These are phyloP conservation scores for Glycine latifolia DNA, from an alignment of 306 rosid genomes.

Conservation along the genomic window DNA sequence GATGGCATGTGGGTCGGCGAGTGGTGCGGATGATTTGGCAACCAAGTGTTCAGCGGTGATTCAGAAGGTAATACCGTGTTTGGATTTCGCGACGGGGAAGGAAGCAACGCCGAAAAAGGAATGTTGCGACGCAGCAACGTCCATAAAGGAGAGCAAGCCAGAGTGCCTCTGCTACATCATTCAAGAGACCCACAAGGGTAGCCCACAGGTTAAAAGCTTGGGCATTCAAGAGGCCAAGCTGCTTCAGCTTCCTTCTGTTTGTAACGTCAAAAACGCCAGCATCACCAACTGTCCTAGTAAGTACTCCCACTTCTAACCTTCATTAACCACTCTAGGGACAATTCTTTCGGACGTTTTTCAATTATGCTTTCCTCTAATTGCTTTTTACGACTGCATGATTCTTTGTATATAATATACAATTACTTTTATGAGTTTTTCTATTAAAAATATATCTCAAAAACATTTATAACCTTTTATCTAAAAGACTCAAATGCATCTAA, in stretches of 20 bases:
- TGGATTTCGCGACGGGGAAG: constrained; percentile 66
- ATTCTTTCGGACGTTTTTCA: too few relatives aligned
- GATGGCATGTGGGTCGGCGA: not conserved
- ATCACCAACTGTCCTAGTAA: constrained; percentile 75
- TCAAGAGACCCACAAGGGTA: constrained; percentile 68
- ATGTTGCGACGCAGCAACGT: constrained; percentile 63
- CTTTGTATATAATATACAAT: too few relatives aligned
- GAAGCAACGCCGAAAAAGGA: constrained; percentile 61
- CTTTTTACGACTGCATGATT: too few relatives aligned
- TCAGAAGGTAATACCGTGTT: constrained; percentile 61
- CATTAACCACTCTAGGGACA: too few relatives aligned
- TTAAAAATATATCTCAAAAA: too few relatives aligned
- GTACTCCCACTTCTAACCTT: not conserved
- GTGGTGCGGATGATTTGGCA: constrained; percentile 39
- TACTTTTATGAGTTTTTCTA: too few relatives aligned
- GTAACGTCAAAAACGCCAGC: constrained; percentile 67
- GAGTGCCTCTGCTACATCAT: constrained; percentile 82
- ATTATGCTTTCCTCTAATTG: too few relatives aligned
- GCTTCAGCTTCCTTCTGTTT: constrained; percentile 77
- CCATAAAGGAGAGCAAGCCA: constrained; percentile 61
- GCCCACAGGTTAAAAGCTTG: constrained; percentile 51
- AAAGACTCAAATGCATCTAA: too few relatives aligned
- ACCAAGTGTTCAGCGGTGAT: constrained; percentile 55
- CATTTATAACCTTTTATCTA: too few relatives aligned
- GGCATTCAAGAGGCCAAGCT: constrained; percentile 73